Conservation (phyloP, 805 yeast genomes). For the Zygotorulaspora chibaensis region DNA sequence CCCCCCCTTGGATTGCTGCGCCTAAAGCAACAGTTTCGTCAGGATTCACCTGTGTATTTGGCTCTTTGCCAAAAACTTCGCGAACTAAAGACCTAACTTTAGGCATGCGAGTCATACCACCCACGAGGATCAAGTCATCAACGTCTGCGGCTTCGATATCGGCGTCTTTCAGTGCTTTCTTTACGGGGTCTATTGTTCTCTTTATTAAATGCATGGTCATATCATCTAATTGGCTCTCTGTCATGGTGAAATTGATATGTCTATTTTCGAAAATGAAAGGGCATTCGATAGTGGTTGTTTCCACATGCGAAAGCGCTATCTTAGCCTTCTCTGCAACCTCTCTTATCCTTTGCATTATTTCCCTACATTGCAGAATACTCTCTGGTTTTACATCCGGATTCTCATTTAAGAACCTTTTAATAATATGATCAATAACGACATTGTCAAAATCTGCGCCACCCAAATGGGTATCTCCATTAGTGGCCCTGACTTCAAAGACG, state of each 20-base stretch:
- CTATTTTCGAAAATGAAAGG: slow-evolving; percentile 65
- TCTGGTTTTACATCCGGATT: slow-evolving; percentile 40
- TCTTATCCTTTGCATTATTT: slow-evolving; percentile 67
- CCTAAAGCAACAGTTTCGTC: slow-evolving; percentile 92
- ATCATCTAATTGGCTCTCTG: slow-evolving; percentile 64
- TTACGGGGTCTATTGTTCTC: slow-evolving; percentile 67
- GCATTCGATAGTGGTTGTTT: slow-evolving; percentile 55
- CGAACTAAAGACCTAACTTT: slow-evolving; percentile 62
- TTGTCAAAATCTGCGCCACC: slow-evolving; percentile 87
- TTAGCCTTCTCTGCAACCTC: slow-evolving; percentile 77
- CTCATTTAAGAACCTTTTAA: slow-evolving; percentile 52
- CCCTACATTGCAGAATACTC: slow-evolving; percentile 42
- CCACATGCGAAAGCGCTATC: slow-evolving; percentile 66
- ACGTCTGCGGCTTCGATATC: slow-evolving; percentile 59
- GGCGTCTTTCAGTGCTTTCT: slow-evolving; percentile 71
- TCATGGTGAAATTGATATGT: slow-evolving; percentile 54
- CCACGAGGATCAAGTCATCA: slow-evolving; percentile 73
- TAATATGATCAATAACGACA: slow-evolving; percentile 52
- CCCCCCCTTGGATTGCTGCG: slow-evolving; percentile 88
- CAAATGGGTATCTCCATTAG: slow-evolving; percentile 79
- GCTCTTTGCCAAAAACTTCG: slow-evolving; percentile 55
- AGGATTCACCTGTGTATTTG: slow-evolving; percentile 75
- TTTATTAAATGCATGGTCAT: slow-evolving; percentile 64
- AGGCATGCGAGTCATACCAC: slow-evolving; percentile 92
- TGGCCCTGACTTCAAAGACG: slow-evolving; percentile 75